Base-by-base conservation (phyloP, 352 stramenopile species). In the Phytophthora colocasiae region DNA sequence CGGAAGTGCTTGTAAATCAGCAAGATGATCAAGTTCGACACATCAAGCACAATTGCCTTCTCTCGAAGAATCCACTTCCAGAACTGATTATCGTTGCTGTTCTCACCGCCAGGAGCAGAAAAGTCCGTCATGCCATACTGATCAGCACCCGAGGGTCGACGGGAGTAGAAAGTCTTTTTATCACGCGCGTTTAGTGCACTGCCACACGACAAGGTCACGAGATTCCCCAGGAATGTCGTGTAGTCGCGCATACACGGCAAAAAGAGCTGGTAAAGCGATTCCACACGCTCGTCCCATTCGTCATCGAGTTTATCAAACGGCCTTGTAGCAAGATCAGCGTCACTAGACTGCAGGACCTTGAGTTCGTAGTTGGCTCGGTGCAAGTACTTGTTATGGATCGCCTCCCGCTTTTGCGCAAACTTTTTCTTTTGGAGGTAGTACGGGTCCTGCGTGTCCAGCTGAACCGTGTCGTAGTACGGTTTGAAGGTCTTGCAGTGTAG, bases 31-130 rank as follows among this genome's bases (percentile, higher is more conserved):
- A 90, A 61, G 29, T 75, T 85, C 27, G 81, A 82, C 17, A 92
- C 79, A 59, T 95, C 87, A 14, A 95, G 68, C 39, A 95, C 80
- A 44, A 95, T 85, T 17, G 75, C 59, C 48, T 95, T 95, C 56
- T 95, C 87, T 27, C 87, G 84, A 52, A 93, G 68, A 55, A 95
- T 91, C 83, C 84, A 95, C 44, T 85, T 90, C 83, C 85, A 92
- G 55, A 91, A 95, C 43, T 79, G 59, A 54, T 84, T 80, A 56
- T 95, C 87, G 22, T 81, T 85, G 22, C 67, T 71, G 22, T 59
- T 56, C 26, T 84, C 70, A 17, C 73, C 59, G 26, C 67, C 68
- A 52, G 80, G 76, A 19, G 69, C 65, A 58, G 63, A 71, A 27
- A 88, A 85, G 26, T 90, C 78, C 11, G 75, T 69, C 40, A 82